These are phyloP conservation scores for Xylaria hypoxylon DNA, from an alignment of 2,329 filamentous ascomycete genomes.

Conservation along the genomic window DNA sequence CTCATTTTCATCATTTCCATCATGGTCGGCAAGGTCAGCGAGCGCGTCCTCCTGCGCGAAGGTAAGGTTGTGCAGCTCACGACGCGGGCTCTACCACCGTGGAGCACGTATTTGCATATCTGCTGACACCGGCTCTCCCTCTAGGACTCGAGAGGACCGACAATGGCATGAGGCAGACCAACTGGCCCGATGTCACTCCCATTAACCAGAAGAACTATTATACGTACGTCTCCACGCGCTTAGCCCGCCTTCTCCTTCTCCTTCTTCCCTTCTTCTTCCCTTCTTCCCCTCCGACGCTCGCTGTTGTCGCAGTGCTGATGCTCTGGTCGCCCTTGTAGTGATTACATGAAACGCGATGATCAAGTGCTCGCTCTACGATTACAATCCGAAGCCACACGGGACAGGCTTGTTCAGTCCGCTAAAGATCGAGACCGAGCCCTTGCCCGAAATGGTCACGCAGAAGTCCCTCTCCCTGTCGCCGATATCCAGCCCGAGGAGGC, in stretches of 20 bases:
- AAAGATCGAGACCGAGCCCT: slow-evolving; percentile 89
- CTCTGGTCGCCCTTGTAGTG: slow-evolving; percentile 63
- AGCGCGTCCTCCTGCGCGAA: slow-evolving; percentile 72
- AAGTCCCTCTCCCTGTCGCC: slow-evolving; percentile 69
- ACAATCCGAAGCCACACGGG: slow-evolving; percentile 86
- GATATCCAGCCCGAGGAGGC: slow-evolving; percentile 70
- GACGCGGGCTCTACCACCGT: neutral
- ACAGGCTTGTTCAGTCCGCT: slow-evolving; percentile 84
- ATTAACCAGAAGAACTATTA: slow-evolving; percentile 99
- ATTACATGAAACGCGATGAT: slow-evolving; percentile 98
- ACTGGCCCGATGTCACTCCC: slow-evolving; percentile 89
- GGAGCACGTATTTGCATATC: neutral
- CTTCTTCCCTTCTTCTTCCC: neutral
- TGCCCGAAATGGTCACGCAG: slow-evolving; percentile 77
- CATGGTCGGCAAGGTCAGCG: slow-evolving; percentile 75
- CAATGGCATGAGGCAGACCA: slow-evolving; percentile 96
- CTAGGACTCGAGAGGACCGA: slow-evolving; percentile 94
- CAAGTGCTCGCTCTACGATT: slow-evolving; percentile 91
- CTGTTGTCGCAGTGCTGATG: slow-evolving; percentile 19
- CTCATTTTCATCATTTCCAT: slow-evolving; percentile 30
- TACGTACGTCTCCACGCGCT: slow-evolving; percentile 70
- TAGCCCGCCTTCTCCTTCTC: neutral
- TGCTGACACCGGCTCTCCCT: slow-evolving; percentile 19
- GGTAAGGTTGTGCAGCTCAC: slow-evolving; percentile 53
- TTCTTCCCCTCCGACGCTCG: neutral